Percentiles rank a stretch among this genome's conserved stretches.
phyloP scores from a whole-genome alignment of 2,329 filamentous ascomycete species.

The Ophiostoma novo-ulmi region DNA sequence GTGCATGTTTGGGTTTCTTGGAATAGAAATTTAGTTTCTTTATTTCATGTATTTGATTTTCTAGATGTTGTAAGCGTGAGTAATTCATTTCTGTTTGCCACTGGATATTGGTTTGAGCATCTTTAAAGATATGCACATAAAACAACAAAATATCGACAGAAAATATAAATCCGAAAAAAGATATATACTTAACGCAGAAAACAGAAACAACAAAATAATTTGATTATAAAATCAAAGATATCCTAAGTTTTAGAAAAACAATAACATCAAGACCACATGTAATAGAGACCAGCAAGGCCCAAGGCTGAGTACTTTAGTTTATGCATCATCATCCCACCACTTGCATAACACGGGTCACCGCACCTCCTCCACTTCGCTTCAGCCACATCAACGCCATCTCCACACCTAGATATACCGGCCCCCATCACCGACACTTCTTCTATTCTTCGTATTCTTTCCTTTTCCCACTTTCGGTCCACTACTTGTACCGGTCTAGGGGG shows the following conservation, averaged over 20 bases:
- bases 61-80: too few relatives aligned
- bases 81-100: too few relatives aligned
- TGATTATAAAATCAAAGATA: not conserved
- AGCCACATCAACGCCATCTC: slow-evolving; percentile 4
- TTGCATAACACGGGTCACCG: slow-evolving; percentile 5
- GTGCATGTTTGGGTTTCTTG: too few relatives aligned
- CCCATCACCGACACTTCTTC: not conserved
- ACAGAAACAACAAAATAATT: not conserved
- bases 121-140: too few relatives aligned
- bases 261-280: not conserved
- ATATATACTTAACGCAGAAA: too few relatives aligned
- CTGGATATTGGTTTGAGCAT: too few relatives aligned
- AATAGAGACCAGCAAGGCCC: too few relatives aligned
- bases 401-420: not conserved
- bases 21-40: too few relatives aligned
- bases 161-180: too few relatives aligned
- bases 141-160: too few relatives aligned
- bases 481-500: not conserved
- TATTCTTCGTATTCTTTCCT: not conserved
- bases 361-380: not conserved
- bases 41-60: too few relatives aligned
- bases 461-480: not conserved
- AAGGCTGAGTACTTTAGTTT: not conserved
- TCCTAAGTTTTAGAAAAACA: not conserved
- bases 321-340: not conserved